A percentile compares a stretch with the other conserved stretches of the same genome.
Conservation (phyloP, 108 stramenopile species). For the Skeletonema tropicum region DNA sequence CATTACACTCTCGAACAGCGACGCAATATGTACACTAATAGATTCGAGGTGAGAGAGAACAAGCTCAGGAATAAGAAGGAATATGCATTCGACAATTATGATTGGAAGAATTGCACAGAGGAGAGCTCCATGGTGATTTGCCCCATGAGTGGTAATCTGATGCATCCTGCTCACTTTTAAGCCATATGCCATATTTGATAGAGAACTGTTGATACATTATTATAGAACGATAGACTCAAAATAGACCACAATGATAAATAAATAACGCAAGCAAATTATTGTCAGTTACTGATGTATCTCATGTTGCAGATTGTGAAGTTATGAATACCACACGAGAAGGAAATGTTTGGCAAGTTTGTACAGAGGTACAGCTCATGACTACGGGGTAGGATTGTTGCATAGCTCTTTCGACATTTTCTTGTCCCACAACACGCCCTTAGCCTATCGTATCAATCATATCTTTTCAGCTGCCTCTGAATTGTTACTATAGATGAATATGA, state of each 20-base stretch:
- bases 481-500: no score
- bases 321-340: no score
- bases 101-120: constrained; percentile 56
- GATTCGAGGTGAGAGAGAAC: constrained; percentile 45
- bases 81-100: constrained; percentile 42
- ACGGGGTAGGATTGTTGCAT: no score
- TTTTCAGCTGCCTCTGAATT: neutral
- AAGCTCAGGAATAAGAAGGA: constrained; percentile 51
- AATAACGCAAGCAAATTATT: no score
- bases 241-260: neutral
- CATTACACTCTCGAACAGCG: constrained; percentile 32
- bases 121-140: constrained; percentile 41
- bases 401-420: no score
- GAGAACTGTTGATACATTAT: neutral
- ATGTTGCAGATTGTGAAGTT: no score
- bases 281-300: no score
- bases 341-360: no score
- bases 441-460: no score
- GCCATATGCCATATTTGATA: neutral
- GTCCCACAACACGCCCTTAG: no score
- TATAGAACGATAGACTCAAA: neutral
- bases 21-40: constrained; percentile 34
- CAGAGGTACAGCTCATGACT: no score
- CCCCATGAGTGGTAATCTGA: constrained; percentile 25
- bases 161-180: constrained; percentile 46